Conservation (phyloP, 2,329 filamentous ascomycete species). For the Rutstroemia sp. region DNA sequence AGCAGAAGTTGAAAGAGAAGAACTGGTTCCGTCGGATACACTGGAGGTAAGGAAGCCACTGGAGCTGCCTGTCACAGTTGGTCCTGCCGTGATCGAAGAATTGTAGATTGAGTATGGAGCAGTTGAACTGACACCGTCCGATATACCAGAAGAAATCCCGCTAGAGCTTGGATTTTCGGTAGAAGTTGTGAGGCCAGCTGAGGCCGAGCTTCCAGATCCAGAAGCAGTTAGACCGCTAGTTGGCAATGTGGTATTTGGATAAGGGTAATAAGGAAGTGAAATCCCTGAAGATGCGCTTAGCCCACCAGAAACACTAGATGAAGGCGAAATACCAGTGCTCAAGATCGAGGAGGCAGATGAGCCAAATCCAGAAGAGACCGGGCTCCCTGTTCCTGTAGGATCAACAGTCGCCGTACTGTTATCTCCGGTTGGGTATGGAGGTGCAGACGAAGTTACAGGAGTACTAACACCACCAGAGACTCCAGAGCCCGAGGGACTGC, state of each 20-base stretch:
- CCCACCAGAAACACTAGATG: slow-evolving; percentile 8
- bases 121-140: background rate
- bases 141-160: background rate
- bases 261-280: slow-evolving; percentile 10
- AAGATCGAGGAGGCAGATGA: slow-evolving; percentile 1
- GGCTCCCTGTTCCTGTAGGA: slow-evolving; percentile 8
- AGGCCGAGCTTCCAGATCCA: background rate
- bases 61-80: slow-evolving; percentile 5
- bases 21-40: slow-evolving; percentile 3
- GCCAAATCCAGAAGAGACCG: background rate
- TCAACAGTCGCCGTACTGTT: background rate
- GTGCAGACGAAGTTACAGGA: background rate
- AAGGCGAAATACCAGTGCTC: slow-evolving; percentile 8
- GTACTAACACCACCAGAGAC: background rate
- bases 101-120: slow-evolving; percentile 2
- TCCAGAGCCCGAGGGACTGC: background rate
- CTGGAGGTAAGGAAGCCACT: background rate
- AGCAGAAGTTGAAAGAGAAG: slow-evolving; percentile 4
- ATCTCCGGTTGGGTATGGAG: slow-evolving; percentile 12
- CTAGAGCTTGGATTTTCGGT: background rate
- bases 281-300: slow-evolving; percentile 3
- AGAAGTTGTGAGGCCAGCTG: background rate
- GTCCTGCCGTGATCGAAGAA: background rate
- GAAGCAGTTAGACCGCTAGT: background rate
- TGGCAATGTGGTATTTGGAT: slow-evolving; percentile 1